A percentile compares a stretch with the other conserved stretches of the same genome.
Conservation (phyloP, 192 early-diverging fungal genomes). For the Spizellomyces sp. region DNA sequence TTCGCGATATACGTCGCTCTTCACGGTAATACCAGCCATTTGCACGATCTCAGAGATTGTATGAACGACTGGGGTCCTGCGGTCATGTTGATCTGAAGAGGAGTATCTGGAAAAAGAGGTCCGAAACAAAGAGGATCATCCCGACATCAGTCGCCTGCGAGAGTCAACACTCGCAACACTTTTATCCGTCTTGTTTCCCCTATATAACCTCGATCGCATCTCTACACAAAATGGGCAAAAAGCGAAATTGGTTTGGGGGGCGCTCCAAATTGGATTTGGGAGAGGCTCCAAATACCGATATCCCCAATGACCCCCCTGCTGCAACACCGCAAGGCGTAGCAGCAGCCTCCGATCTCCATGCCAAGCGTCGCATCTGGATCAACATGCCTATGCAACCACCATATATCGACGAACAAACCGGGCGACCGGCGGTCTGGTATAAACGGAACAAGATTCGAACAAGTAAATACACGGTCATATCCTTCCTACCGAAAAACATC, state of each 20-base stretch:
- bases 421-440: conserved; percentile 11
- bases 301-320: conserved; percentile 11
- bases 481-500: conserved; percentile 93
- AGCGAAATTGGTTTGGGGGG: conserved; percentile 15
- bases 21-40: too few species aligned
- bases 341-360: conserved; percentile 29
- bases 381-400: conserved; percentile 17
- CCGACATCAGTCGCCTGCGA: too few species aligned
- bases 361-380: conserved; percentile 31
- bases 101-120: too few species aligned
- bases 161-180: too few species aligned
- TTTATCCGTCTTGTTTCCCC: too few species aligned
- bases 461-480: conserved; percentile 86
- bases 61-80: too few species aligned
- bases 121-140: too few species aligned
- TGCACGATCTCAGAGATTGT: too few species aligned
- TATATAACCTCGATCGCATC: too few species aligned
- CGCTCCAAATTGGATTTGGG: conserved; percentile 14
- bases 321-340: conserved; percentile 29
- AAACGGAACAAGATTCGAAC: conserved; percentile 69
- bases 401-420: conserved; percentile 16
- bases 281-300: background rate
- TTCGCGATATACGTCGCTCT: too few species aligned
- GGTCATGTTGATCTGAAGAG: too few species aligned
- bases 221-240: conserved; percentile 15